A percentile compares a stretch with the other conserved stretches of the same genome.
phyloP scores from a whole-genome alignment of 2,329 filamentous ascomycete species.

The Arthrobotrys entomopaga region DNA sequence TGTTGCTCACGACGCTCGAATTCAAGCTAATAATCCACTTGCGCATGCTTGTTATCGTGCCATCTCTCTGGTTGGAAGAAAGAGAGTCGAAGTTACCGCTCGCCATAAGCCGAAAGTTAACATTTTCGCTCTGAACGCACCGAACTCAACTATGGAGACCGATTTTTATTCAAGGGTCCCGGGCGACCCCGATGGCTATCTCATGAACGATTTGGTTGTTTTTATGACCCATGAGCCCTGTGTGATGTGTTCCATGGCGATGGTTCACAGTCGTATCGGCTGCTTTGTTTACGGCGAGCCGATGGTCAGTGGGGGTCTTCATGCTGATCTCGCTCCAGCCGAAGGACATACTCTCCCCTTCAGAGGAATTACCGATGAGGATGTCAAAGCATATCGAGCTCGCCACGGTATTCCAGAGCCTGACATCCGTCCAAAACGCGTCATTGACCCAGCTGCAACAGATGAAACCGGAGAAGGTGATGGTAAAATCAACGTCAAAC shows the following conservation, averaged over 20 bases:
- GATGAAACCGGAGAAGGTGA: slow-evolving; percentile 24
- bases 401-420: slow-evolving; percentile 31
- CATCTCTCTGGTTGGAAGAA: slow-evolving; percentile 81
- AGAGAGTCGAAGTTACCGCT: slow-evolving; percentile 60
- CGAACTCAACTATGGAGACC: slow-evolving; percentile 44
- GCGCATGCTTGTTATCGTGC: slow-evolving; percentile 80
- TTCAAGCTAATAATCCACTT: slow-evolving; percentile 75
- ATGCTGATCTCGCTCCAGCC: slow-evolving; percentile 72
- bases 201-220: slow-evolving; percentile 91
- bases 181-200: slow-evolving; percentile 74
- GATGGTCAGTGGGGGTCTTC: slow-evolving; percentile 86
- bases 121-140: slow-evolving; percentile 36
- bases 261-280: slow-evolving; percentile 91
- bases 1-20: slow-evolving; percentile 78
- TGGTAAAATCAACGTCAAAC: slow-evolving; percentile 26
- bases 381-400: slow-evolving; percentile 60
- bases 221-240: slow-evolving; percentile 97
- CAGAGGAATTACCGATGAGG: slow-evolving; percentile 60
- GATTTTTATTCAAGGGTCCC: slow-evolving; percentile 45
- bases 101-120: slow-evolving; percentile 50
- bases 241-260: slow-evolving; percentile 95
- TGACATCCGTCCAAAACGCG: slow-evolving; percentile 8
- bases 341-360: slow-evolving; percentile 63
- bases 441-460: slow-evolving; percentile 3
- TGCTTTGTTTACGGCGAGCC: slow-evolving; percentile 81